A percentile compares a stretch with the other conserved stretches of the same genome.
Evolutionary conservation across 345 rosid species (phyloP).

Genomic region (Arabidopsis suecica): DNA sequence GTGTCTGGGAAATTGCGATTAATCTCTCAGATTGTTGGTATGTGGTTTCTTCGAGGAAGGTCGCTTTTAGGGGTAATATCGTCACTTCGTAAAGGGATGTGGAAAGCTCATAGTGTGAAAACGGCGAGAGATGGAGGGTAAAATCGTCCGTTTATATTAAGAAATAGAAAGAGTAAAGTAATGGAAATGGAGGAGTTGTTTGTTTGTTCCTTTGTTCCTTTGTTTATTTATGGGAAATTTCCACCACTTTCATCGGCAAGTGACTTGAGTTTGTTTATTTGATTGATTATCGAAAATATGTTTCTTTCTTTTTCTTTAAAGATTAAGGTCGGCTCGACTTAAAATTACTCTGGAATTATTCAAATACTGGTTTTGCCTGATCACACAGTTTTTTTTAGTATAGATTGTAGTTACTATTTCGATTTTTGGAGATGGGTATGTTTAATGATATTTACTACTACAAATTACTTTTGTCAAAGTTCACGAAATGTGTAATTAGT

Average conservation of each 20-base stretch:
- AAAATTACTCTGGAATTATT: too few species aligned
- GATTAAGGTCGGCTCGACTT: background rate
- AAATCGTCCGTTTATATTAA: slow-evolving; percentile 21
- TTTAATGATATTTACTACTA: background rate
- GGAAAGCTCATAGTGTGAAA: slow-evolving; percentile 9
- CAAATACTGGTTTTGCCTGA: background rate
- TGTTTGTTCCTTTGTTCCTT: background rate
- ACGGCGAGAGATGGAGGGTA: background rate
- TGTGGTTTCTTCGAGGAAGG: slow-evolving; percentile 50
- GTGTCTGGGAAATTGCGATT: slow-evolving; percentile 15
- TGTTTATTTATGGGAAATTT: slow-evolving; percentile 9
- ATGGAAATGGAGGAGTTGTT: slow-evolving; percentile 5
- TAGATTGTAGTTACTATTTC: background rate
- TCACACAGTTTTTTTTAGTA: background rate
- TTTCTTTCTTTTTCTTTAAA: background rate
- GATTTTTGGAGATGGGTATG: background rate
- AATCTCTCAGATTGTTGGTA: background rate
- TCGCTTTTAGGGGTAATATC: slow-evolving; percentile 25
- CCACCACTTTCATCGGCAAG: slow-evolving; percentile 23
- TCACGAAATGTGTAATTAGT: background rate
- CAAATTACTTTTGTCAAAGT: background rate
- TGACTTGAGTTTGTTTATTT: background rate
- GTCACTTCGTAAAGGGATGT: background rate
- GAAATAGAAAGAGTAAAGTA: background rate
- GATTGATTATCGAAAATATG: background rate